A percentile compares a stretch with the other conserved stretches of the same genome.
phyloP scores from a whole-genome alignment of 208 protist genomes.

The Acanthamoeba polyphaga region DNA sequence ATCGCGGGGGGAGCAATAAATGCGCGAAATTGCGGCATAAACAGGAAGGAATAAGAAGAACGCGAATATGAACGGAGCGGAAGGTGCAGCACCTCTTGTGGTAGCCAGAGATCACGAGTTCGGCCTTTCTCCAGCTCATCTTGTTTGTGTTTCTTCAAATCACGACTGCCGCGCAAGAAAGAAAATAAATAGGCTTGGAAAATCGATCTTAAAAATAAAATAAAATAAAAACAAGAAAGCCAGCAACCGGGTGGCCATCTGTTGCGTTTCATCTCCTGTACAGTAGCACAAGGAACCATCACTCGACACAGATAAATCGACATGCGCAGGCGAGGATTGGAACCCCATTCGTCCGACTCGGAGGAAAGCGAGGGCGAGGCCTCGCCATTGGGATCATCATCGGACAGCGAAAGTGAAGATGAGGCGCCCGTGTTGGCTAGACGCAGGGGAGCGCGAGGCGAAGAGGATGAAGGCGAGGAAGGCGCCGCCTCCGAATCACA shows the following conservation, averaged over 20 bases:
- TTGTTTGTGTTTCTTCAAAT: background rate
- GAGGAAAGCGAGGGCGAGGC: background rate
- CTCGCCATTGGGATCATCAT: background rate
- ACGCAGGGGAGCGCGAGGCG: background rate
- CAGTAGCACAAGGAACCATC: background rate
- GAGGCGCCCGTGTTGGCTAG: background rate
- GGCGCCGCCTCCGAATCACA: background rate
- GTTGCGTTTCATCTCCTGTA: too few species aligned
- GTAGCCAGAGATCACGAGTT: slow-evolving; percentile 3
- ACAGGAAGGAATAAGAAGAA: background rate
- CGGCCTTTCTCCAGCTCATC: slow-evolving; percentile 32
- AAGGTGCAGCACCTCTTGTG: slow-evolving; percentile 24
- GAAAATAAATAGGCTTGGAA: background rate
- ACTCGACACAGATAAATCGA: too few species aligned
- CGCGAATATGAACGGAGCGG: too few species aligned
- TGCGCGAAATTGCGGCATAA: background rate
- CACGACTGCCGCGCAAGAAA: background rate
- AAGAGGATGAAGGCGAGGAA: slow-evolving; percentile 1
- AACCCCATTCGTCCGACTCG: background rate
- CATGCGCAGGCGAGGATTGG: background rate
- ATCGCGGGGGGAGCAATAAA: background rate
- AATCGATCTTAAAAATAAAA: too few species aligned
- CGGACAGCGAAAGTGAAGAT: background rate
- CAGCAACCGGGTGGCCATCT: too few species aligned
- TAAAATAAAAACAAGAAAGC: background rate